Conservation (phyloP, 352 stramenopile species). For the Aphanomyces invadans region DNA sequence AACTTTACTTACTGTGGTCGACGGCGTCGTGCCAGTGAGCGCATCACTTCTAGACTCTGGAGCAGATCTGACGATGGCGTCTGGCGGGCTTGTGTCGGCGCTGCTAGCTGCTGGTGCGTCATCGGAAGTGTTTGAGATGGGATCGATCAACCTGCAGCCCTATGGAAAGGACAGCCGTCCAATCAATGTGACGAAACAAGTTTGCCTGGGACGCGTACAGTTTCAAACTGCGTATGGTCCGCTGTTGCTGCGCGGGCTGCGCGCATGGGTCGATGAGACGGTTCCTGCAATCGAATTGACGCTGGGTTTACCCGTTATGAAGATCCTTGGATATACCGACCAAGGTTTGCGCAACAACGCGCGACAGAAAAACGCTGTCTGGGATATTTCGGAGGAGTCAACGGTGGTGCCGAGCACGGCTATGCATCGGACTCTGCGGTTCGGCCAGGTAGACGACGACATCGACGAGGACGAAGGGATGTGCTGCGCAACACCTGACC, state of each 20-base stretch:
- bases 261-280: not conserved
- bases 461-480: not conserved
- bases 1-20: not conserved
- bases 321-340: too few species aligned
- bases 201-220: too few species aligned
- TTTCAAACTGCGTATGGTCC: too few species aligned
- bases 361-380: too few species aligned
- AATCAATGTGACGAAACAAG: too few species aligned
- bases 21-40: not conserved
- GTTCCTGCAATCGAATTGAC: not conserved
- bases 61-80: not conserved
- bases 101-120: not conserved
- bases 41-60: slow-evolving; percentile 1
- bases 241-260: too few species aligned
- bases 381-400: too few species aligned
- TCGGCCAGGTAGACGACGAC: not conserved
- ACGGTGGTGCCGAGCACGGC: not conserved
- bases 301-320: too few species aligned
- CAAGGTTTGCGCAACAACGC: too few species aligned
- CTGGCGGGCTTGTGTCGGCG: not conserved
- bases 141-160: not conserved
- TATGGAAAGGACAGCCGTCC: not conserved
- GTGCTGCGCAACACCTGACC: not conserved
- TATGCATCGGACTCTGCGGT: not conserved
- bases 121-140: not conserved